Percentiles rank a stretch among this genome's conserved stretches.
These are phyloP conservation scores for Gossypium anomalum DNA, from an alignment of 345 rosid species.

Conservation along the genomic window DNA sequence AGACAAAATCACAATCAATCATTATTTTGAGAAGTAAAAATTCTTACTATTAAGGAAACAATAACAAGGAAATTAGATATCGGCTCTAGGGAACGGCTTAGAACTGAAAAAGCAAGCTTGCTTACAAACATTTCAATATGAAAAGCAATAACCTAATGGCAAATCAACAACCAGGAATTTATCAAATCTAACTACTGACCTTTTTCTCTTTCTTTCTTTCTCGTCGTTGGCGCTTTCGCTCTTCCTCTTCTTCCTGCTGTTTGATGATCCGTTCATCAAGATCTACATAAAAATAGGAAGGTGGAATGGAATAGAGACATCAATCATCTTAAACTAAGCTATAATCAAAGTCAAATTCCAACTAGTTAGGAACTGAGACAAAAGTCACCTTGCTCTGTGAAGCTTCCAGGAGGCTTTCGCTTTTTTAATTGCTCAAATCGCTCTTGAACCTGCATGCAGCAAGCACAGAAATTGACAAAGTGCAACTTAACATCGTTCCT, in stretches of 20 bases:
- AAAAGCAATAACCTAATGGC: background rate
- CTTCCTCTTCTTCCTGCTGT: slow-evolving; percentile 93
- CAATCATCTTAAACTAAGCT: background rate
- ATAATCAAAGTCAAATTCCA: background rate
- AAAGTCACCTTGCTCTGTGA: slow-evolving; percentile 16
- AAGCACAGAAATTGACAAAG: background rate
- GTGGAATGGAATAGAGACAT: background rate
- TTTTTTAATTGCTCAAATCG: slow-evolving; percentile 85
- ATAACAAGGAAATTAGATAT: background rate
- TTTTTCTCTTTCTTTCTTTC: slow-evolving; percentile 97
- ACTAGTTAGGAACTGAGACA: background rate
- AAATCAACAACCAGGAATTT: background rate
- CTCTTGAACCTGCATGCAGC: slow-evolving; percentile 63
- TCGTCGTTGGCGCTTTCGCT: slow-evolving; percentile 63
- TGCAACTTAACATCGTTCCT: background rate
- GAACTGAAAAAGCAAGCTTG: background rate
- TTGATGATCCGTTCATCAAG: slow-evolving; percentile 83
- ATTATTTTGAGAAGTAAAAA: background rate
- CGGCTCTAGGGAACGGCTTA: background rate
- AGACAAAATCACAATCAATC: background rate
- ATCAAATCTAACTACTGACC: slow-evolving; percentile 33
- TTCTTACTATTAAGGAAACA: background rate
- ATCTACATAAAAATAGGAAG: slow-evolving; percentile 32
- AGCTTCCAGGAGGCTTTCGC: slow-evolving; percentile 76
- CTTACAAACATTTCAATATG: background rate